Conservation (phyloP, 352 stramenopile species). For the Pythium scleroteichum region DNA sequence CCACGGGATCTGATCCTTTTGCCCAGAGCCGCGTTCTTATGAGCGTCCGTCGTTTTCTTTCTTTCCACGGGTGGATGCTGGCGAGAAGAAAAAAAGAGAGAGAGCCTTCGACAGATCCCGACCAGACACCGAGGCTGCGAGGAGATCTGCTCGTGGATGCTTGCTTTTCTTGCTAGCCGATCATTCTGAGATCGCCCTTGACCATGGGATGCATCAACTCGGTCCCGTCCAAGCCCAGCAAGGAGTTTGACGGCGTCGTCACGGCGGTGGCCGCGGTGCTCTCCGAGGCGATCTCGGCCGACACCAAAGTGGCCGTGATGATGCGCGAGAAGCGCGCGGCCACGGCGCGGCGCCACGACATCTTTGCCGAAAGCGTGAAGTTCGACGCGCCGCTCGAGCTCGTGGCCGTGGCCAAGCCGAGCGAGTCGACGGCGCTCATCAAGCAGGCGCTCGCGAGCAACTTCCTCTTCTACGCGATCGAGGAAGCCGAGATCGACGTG, state of each 20-base stretch:
- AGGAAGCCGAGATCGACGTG: slow-evolving; percentile 76
- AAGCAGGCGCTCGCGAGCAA: slow-evolving; percentile 73
- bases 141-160: too few species aligned
- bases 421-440: slow-evolving; percentile 68
- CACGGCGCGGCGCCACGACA: slow-evolving; percentile 58
- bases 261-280: slow-evolving; percentile 16
- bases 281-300: slow-evolving; percentile 13
- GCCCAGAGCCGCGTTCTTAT: too few species aligned
- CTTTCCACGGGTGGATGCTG: too few species aligned
- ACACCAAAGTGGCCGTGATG: slow-evolving; percentile 55
- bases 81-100: too few species aligned
- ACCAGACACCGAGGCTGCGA: background rate
- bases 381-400: slow-evolving; percentile 66
- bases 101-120: background rate
- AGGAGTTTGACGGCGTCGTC: slow-evolving; percentile 49
- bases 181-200: background rate
- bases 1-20: too few species aligned
- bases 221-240: slow-evolving; percentile 43
- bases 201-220: slow-evolving; percentile 69
- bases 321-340: slow-evolving; percentile 72
- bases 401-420: slow-evolving; percentile 66
- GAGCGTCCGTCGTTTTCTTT: too few species aligned
- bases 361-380: slow-evolving; percentile 73
- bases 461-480: slow-evolving; percentile 79
- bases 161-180: background rate